Percentiles rank a stretch among this genome's conserved stretches.
Conservation (phyloP, 371 early-diverging fungal species). For the Sporodiniella umbellata region DNA sequence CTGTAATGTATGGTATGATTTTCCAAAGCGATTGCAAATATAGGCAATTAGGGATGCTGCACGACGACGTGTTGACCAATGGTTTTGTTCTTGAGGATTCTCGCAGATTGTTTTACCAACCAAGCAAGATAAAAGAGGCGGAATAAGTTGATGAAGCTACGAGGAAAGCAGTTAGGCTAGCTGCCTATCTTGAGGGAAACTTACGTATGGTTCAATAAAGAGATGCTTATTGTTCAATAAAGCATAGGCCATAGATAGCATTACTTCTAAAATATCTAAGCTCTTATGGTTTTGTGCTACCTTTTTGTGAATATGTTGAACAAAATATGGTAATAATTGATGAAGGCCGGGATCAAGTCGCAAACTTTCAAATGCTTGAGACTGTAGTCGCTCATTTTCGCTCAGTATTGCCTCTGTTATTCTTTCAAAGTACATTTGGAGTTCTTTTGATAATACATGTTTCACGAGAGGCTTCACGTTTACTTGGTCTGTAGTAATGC, state of each 20-base stretch:
- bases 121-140: constrained; percentile 93
- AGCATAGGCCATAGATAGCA: constrained; percentile 82
- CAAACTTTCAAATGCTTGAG: constrained; percentile 86
- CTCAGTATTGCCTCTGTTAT: constrained; percentile 86
- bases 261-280: constrained; percentile 63
- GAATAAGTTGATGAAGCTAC: constrained; percentile 97
- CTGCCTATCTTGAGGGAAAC: constrained; percentile 13
- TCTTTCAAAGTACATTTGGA: constrained; percentile 96
- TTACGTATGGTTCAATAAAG: constrained; percentile 97
- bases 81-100: constrained; percentile 62
- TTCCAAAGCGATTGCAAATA: constrained; percentile 73
- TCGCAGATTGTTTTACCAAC: constrained; percentile 84
- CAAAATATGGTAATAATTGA: constrained; percentile 97
- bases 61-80: constrained; percentile 80
- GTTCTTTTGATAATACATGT: constrained; percentile 93
- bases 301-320: constrained; percentile 92
- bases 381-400: constrained; percentile 66
- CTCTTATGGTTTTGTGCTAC: constrained; percentile 78
- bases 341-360: constrained; percentile 95
- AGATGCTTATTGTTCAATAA: constrained; percentile 89
- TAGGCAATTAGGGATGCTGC: constrained; percentile 73
- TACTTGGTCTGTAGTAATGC: constrained; percentile 48
- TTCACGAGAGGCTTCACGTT: constrained; percentile 85
- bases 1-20: constrained; percentile 82
- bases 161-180: neutral